phyloP scores from a whole-genome alignment of 352 stramenopile genomes.

The Plasmopara halstedii region DNA sequence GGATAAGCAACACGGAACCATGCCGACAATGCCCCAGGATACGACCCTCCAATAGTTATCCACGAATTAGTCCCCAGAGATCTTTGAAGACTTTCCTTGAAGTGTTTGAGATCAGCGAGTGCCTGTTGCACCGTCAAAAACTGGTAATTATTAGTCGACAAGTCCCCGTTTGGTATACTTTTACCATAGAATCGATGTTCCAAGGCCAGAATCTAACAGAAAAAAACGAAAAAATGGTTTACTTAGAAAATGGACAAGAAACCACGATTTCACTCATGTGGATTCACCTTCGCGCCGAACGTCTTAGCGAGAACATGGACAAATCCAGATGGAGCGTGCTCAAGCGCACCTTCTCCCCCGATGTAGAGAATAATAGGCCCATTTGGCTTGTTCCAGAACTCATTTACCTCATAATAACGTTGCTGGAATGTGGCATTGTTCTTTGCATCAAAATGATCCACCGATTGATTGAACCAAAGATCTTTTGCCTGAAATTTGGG shows the following conservation, averaged over 20 bases:
- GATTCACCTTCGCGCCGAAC: conserved; percentile 58
- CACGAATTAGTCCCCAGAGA: conserved; percentile 38
- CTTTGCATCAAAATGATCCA: conserved; percentile 48
- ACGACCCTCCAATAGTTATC: conserved; percentile 77
- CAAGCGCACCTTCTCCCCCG: conserved; percentile 66
- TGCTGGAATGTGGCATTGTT: conserved; percentile 52
- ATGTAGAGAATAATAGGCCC: conserved; percentile 81
- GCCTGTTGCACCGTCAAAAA: conserved; percentile 82
- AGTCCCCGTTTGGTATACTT: conserved; percentile 65
- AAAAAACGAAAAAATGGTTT: too few species aligned
- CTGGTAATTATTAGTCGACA: conserved; percentile 65
- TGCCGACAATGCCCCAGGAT: conserved; percentile 68
- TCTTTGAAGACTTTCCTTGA: conserved; percentile 63
- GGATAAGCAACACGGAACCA: conserved; percentile 83
- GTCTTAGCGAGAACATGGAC: conserved; percentile 65
- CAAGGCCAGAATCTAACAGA: conserved; percentile 56
- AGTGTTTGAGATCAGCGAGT: conserved; percentile 78
- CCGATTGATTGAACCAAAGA: conserved; percentile 61
- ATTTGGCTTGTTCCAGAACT: conserved; percentile 41
- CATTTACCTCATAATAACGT: conserved; percentile 69
- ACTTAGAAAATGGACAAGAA: background rate
- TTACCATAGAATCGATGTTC: conserved; percentile 87
- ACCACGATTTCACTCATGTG: background rate
- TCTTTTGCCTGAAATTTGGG: conserved; percentile 29
- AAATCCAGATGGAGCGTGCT: conserved; percentile 52